Percentiles rank a stretch among this genome's conserved stretches.
Evolutionary conservation across 345 rosid genomes (phyloP).

Genomic region (Linum trigynum): DNA sequence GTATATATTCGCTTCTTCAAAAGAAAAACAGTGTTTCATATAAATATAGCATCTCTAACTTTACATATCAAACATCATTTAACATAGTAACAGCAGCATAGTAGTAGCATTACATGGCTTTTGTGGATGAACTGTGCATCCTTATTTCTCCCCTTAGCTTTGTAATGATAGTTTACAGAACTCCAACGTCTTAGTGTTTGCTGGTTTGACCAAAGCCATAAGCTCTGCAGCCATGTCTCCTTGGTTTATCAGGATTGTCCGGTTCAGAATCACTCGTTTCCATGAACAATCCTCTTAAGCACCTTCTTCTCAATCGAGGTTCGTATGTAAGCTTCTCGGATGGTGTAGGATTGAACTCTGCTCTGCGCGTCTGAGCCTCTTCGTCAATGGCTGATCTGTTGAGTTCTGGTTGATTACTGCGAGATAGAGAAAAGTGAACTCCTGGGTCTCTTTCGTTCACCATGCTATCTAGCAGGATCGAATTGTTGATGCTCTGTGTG

Average conservation of each 20-base stretch:
- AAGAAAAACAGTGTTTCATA: slow-evolving; percentile 4
- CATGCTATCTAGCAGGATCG: slow-evolving; percentile 46
- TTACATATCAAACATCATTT: neutral
- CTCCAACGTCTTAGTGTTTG: slow-evolving; percentile 34
- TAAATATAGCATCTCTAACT: neutral
- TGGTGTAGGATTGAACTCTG: slow-evolving; percentile 26
- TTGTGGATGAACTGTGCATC: neutral
- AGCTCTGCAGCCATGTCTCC: slow-evolving; percentile 52
- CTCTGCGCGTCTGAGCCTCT: slow-evolving; percentile 26
- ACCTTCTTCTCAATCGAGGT: slow-evolving; percentile 55
- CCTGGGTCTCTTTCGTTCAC: slow-evolving; percentile 58
- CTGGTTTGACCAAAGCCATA: slow-evolving; percentile 26
- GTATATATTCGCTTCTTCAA: slow-evolving; percentile 28
- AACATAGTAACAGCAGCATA: no score
- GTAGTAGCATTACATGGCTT: neutral
- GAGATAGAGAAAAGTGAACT: slow-evolving; percentile 36
- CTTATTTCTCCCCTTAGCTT: neutral
- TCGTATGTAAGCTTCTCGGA: slow-evolving; percentile 44
- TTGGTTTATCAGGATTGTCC: slow-evolving; percentile 57
- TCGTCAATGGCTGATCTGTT: slow-evolving; percentile 17
- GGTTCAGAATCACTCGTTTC: slow-evolving; percentile 67
- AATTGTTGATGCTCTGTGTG: slow-evolving; percentile 59
- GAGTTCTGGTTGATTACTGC: slow-evolving; percentile 15
- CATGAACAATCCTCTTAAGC: slow-evolving; percentile 65
- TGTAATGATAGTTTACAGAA: neutral